Base-by-base conservation (phyloP, 768 basidiomycete species). In the Phaeotremella skinneri region DNA sequence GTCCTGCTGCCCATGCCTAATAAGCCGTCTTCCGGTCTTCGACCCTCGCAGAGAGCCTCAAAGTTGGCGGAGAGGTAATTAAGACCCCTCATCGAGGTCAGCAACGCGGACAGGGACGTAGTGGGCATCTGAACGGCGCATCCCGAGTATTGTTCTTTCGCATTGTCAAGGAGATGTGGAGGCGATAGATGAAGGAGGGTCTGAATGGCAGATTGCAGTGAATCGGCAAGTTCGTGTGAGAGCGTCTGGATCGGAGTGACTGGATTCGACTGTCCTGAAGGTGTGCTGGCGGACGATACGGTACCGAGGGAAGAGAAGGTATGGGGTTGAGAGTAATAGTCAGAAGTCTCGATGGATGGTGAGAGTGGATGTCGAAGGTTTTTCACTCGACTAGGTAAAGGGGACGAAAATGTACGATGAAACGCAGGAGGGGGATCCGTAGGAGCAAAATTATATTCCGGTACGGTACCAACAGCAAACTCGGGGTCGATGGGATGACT, bases 1-100 rank as follows among this genome's bases (percentile, higher is more conserved):
- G 52, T 56, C 52, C 25, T 55, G 43, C 47, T 55, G 1, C 58
- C 66, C 52, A 45, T 60, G n/a, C 48, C 62, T 6, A 64, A 42
- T 9, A 68, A 39, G 27, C 50, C 49, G 23, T 63, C 54, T 21
- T 29, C 29, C 17, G 49, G 41, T 5, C 20, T 55, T 25, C n/a
- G n/a, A 34, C 58, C 64, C 37, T 50, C 43, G 37, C 62, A 68
- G 9, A 72, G 49, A 2, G 61, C 60, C 4, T 64, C 50, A 26
- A 72, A 63, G 43, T 78, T 88, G n/a, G 89, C 89, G 3, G 90
- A 90, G 64, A 96, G 84, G 70, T 89, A 94, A 74, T 94, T 94
- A 64, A 97, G 83, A 64, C 87, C 89, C 79, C 91, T 91, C 89
- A 96, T 90, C 37, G 87, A 83, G 17, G 89, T 90, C 74, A 96